These are phyloP conservation scores for Neonothopanus nambi DNA, from an alignment of 1,284 basidiomycete species.

Conservation along the genomic window DNA sequence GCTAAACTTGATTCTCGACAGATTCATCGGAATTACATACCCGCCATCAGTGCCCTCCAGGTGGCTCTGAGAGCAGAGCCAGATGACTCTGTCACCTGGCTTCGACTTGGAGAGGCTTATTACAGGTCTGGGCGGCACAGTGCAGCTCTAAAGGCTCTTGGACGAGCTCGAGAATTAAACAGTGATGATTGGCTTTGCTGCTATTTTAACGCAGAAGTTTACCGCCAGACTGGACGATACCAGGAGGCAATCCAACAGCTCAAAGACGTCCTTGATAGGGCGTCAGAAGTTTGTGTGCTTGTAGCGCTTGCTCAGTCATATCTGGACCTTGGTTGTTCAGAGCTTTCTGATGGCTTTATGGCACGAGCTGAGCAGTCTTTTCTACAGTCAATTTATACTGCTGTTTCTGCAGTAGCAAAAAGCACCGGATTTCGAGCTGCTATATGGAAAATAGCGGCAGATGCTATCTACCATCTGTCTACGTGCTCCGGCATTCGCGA, in stretches of 20 bases:
- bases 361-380: constrained; percentile 78
- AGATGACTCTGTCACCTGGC: constrained; percentile 81
- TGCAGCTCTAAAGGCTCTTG: constrained; percentile 88
- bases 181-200: constrained; percentile 80
- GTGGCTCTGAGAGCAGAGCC: constrained; percentile 82
- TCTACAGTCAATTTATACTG: constrained; percentile 54
- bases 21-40: constrained; percentile 74
- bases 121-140: constrained; percentile 84
- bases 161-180: constrained; percentile 66
- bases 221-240: constrained; percentile 78
- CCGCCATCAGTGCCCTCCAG: constrained; percentile 88
- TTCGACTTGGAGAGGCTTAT: constrained; percentile 92
- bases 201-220: constrained; percentile 87
- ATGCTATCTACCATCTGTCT: constrained; percentile 74
- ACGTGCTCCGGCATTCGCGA: constrained; percentile 43
- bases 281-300: constrained; percentile 71
- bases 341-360: constrained; percentile 70
- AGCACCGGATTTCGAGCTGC: constrained; percentile 68
- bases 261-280: constrained; percentile 58
- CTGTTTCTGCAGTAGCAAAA: constrained; percentile 55
- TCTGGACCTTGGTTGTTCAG: constrained; percentile 69
- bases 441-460: constrained; percentile 87
- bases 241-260: constrained; percentile 75
- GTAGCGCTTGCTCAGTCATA: constrained; percentile 76
- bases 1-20: constrained; percentile 31